Percentiles rank a stretch among this genome's conserved stretches.
Conservation (phyloP, 257 asterid species). For the Solanum pennellii region DNA sequence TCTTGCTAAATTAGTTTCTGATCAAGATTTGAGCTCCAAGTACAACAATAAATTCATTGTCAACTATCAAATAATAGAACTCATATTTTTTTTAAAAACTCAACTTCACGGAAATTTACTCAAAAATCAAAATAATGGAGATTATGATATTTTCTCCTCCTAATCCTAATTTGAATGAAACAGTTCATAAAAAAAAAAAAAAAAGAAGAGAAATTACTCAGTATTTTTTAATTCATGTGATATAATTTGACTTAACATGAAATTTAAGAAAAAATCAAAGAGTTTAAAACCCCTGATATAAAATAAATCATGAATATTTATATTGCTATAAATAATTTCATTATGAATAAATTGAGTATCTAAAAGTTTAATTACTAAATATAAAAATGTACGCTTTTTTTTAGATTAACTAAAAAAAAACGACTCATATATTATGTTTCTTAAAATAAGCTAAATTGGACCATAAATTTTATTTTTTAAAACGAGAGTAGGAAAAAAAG, state of each 20-base stretch:
- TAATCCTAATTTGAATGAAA: not conserved
- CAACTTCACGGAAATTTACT: not conserved
- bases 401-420: too few species aligned
- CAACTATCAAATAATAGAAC: not conserved
- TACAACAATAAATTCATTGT: not conserved
- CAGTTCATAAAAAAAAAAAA: not conserved
- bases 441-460: too few species aligned
- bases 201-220: not conserved
- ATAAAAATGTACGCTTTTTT: too few species aligned
- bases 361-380: not conserved
- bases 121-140: not conserved
- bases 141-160: not conserved
- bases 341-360: too few species aligned
- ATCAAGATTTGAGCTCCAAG: not conserved
- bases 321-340: too few species aligned
- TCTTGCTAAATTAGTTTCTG: not conserved
- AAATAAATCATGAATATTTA: not conserved
- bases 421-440: not conserved
- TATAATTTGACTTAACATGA: too few species aligned
- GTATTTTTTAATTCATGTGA: too few species aligned
- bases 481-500: not conserved
- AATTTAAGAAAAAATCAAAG: too few species aligned
- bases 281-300: not conserved
- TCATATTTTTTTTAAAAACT: too few species aligned
- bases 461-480: not conserved